Evolutionary conservation across 2,329 filamentous ascomycete species (phyloP).

Genomic region (Botrytis fragariae): DNA sequence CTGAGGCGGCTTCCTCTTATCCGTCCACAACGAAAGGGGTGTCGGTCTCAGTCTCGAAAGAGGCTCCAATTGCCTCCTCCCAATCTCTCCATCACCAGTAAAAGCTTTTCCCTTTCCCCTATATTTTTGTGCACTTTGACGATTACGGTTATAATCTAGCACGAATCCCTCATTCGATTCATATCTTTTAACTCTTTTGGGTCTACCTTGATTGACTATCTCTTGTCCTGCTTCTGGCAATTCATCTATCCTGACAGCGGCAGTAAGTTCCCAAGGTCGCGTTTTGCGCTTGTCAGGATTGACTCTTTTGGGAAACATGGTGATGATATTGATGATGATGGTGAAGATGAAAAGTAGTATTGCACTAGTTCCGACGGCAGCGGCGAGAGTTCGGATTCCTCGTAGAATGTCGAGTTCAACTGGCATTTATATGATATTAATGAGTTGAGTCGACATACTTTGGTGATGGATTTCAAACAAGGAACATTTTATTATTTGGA

Average conservation of each 20-base stretch:
- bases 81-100: background rate
- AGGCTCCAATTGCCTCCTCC: background rate
- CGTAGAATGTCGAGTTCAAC: background rate
- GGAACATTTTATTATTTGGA: background rate
- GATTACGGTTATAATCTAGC: background rate
- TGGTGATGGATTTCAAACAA: background rate
- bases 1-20: background rate
- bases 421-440: background rate
- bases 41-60: background rate
- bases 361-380: background rate
- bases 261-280: background rate
- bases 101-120: background rate
- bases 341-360: background rate
- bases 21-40: background rate
- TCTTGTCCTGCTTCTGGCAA: background rate
- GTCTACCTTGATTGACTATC: background rate
- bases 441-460: background rate
- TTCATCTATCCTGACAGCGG: background rate
- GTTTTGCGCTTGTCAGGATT: background rate
- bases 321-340: background rate
- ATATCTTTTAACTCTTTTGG: constrained; percentile 1
- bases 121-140: background rate
- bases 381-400: background rate
- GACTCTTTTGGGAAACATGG: background rate
- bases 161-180: background rate